These are phyloP conservation scores for Salisapilia sapeloensis DNA, from an alignment of 352 stramenopile genomes.

Conservation along the genomic window DNA sequence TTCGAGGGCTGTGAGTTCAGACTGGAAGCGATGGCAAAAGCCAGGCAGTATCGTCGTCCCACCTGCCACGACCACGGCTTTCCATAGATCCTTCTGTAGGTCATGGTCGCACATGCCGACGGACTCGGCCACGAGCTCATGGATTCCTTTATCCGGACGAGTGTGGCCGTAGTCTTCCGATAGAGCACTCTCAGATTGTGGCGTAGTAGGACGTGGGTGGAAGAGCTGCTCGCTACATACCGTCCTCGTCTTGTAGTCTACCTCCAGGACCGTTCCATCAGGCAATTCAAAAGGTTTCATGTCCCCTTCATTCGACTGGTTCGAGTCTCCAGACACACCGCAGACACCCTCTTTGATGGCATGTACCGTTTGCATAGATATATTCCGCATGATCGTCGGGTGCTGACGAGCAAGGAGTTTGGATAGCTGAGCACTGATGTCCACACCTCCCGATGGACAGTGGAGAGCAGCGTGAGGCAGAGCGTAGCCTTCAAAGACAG, in stretches of 20 bases:
- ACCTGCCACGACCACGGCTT: slow-evolving; percentile 60
- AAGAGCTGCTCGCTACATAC: slow-evolving; percentile 70
- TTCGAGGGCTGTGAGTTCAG: slow-evolving; percentile 24
- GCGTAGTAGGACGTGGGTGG: slow-evolving; percentile 47
- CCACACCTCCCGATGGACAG: slow-evolving; percentile 46
- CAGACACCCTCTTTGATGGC: slow-evolving; percentile 74
- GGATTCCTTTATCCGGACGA: slow-evolving; percentile 50
- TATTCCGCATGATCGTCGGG: too few species aligned
- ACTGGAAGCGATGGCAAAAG: slow-evolving; percentile 64
- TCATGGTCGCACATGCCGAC: slow-evolving; percentile 82
- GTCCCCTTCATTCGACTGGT: slow-evolving; percentile 8
- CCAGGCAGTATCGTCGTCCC: slow-evolving; percentile 75
- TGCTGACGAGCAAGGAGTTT: slow-evolving; percentile 25
- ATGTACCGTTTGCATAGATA: slow-evolving; percentile 61
- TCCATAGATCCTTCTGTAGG: slow-evolving; percentile 59
- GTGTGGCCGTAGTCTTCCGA: slow-evolving; percentile 86
- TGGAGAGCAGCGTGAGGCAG: slow-evolving; percentile 57
- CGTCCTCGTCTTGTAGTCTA: slow-evolving; percentile 59
- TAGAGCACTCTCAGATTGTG: too few species aligned
- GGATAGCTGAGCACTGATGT: slow-evolving; percentile 61
- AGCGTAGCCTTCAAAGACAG: slow-evolving; percentile 73
- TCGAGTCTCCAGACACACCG: slow-evolving; percentile 10
- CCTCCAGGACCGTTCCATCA: slow-evolving; percentile 71
- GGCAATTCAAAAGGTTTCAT: slow-evolving; percentile 67
- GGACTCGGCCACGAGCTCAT: slow-evolving; percentile 61